Base-by-base conservation (phyloP, 176 grass and related monocot genomes). In the Eremochloa ophiuroides region DNA sequence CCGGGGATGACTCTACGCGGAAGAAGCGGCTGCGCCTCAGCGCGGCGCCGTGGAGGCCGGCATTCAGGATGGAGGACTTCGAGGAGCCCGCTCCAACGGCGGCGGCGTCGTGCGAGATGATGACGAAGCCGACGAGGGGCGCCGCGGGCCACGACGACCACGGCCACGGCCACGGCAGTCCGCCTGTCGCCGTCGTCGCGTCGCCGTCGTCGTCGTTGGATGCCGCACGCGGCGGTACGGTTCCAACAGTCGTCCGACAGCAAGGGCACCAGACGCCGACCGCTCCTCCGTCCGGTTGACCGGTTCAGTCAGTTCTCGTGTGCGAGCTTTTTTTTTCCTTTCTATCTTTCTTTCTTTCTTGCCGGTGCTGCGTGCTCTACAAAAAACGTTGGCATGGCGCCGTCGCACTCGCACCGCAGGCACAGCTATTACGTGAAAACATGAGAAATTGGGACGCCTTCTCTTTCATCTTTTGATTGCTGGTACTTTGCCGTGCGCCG, bases 1-100 rank as follows among this genome's bases (percentile, higher is more conserved):
- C 18, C 51, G 51, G 7, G 51, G 22, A n/a, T n/a, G n/a, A 55
- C 51, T n/a, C 51, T 10, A 0, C 20, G 73, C 18, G 35, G 26
- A 48, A 7, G 26, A 62, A 46, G 26, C 59, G 40, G 9, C 5
- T 5, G 75, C 25, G 16, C 15, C 17, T 5, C 10, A 20, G 6
- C 15, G 43, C 29, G 29, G 62, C 77, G 62, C 77, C 77, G 62
- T 88, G 81, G 86, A 66, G 47, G 60, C 68, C 81, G 17, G n/a
- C 1, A 16, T 84, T 88, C 86, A 79, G 29, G 80, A 58, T 79
- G 80, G 86, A 88, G 68, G 86, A 88, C 80, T 88, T 88, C 37
- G 58, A 65, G 67, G 27, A 26, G 26, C 38, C 70, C 16, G 1
- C 55, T 25, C 22, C 30, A 1, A 1, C 39, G 20, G 39, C 35